Evolutionary conservation across 208 protist genomes (phyloP).

Genomic region (Trypanosoma grayi): DNA sequence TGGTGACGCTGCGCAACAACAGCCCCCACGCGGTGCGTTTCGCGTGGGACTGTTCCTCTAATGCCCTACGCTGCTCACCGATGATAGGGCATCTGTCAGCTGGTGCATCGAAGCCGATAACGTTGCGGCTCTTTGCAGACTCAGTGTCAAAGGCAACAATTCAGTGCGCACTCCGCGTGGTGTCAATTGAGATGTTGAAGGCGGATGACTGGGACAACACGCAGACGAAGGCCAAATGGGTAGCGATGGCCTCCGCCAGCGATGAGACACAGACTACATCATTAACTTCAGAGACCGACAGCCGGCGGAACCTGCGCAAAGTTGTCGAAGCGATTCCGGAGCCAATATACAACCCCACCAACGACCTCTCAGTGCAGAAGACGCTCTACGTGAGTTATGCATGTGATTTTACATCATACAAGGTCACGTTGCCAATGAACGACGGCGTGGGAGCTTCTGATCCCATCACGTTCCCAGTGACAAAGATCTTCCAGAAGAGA

Average conservation of each 20-base stretch:
- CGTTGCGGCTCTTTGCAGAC: conserved; percentile 35
- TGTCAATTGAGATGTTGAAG: conserved; percentile 31
- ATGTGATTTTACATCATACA: conserved; percentile 68
- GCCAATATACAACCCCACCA: conserved; percentile 47
- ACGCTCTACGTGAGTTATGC: conserved; percentile 57
- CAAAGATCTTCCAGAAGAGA: conserved; percentile 94
- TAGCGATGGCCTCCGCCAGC: conserved; percentile 15
- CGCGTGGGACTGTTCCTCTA: conserved; percentile 48
- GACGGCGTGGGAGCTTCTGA: conserved; percentile 26
- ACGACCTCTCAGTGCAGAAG: conserved; percentile 41
- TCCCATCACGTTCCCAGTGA: conserved; percentile 80
- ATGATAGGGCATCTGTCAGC: conserved; percentile 58
- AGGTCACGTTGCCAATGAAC: conserved; percentile 37
- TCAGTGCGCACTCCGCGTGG: conserved; percentile 23
- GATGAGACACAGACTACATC: conserved; percentile 4
- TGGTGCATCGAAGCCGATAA: conserved; percentile 43
- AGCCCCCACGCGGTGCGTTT: conserved; percentile 71
- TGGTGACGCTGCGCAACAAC: conserved; percentile 88
- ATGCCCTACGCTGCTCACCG: conserved; percentile 25
- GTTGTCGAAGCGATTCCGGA: conserved; percentile 75
- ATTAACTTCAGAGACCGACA: conserved; percentile 14
- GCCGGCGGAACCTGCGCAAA: conserved; percentile 61
- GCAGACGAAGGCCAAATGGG: conserved; percentile 58
- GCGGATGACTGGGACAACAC: conserved; percentile 67
- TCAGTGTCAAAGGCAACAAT: conserved; percentile 23